These are phyloP conservation scores for Oenanthe sinensis DNA, from an alignment of 129 eudicot genomes.

Conservation along the genomic window DNA sequence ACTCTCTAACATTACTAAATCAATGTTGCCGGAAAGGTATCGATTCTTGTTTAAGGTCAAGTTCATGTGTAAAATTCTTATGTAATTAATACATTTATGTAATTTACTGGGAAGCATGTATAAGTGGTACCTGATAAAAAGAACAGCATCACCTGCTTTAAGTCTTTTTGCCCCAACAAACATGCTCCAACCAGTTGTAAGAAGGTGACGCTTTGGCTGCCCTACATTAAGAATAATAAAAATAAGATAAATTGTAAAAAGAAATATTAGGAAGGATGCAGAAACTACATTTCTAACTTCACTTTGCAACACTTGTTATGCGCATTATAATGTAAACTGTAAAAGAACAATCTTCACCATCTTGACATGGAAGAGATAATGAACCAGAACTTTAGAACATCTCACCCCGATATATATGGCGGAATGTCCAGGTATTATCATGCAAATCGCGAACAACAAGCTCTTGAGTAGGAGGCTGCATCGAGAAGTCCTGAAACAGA, in stretches of 20 bases:
- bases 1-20: background rate
- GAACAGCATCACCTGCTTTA: slow-evolving; percentile 92
- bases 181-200: slow-evolving; percentile 99
- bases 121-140: slow-evolving; percentile 65
- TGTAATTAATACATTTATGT: background rate
- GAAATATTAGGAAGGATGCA: slow-evolving; percentile 6
- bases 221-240: slow-evolving; percentile 36
- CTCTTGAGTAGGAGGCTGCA: slow-evolving; percentile 99
- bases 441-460: slow-evolving; percentile 94
- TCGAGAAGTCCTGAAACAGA: slow-evolving; percentile 64
- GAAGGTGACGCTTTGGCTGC: slow-evolving; percentile 96
- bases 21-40: background rate
- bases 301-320: background rate
- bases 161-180: slow-evolving; percentile 97
- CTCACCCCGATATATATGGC: slow-evolving; percentile 96
- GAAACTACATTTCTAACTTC: background rate
- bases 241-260: background rate
- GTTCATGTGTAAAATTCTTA: background rate
- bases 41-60: background rate
- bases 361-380: background rate
- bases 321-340: background rate
- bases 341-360: background rate
- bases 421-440: slow-evolving; percentile 97
- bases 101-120: background rate
- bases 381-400: background rate